Percentiles rank a stretch among this genome's conserved stretches.
Conservation (phyloP, 1,284 basidiomycete species). For the Veloboletus limbatus region DNA sequence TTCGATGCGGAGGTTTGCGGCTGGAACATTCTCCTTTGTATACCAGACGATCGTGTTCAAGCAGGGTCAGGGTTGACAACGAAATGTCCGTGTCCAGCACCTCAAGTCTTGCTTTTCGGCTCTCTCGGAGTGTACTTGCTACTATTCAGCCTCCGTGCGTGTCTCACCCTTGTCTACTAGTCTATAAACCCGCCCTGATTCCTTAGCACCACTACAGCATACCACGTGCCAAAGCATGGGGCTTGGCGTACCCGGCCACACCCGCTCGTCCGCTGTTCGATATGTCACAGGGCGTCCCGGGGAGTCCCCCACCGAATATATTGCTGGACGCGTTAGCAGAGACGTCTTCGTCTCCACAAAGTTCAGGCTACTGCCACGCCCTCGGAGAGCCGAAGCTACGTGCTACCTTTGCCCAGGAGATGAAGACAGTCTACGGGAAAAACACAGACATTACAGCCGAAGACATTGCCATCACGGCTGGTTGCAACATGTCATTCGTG, state of each 20-base stretch:
- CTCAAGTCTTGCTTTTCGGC: constrained; percentile 29
- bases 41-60: not conserved
- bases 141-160: constrained; percentile 44
- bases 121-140: constrained; percentile 40
- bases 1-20: not conserved
- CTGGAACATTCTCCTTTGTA: not conserved
- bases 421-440: constrained; percentile 58
- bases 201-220: constrained; percentile 46
- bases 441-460: constrained; percentile 46
- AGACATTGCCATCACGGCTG: constrained; percentile 64
- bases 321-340: constrained; percentile 53
- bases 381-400: constrained; percentile 63
- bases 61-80: not conserved
- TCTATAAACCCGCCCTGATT: not conserved
- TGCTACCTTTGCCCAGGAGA: constrained; percentile 60
- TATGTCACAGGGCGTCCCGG: constrained; percentile 78
- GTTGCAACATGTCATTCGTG: constrained; percentile 72
- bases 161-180: too few relatives aligned
- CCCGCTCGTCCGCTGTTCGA: constrained; percentile 57
- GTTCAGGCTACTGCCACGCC: constrained; percentile 63
- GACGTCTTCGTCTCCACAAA: constrained; percentile 46
- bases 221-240: constrained; percentile 70
- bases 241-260: constrained; percentile 44
- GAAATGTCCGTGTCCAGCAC: constrained; percentile 1
- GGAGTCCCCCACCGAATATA: constrained; percentile 54